Percentiles rank a stretch among this genome's conserved stretches.
These are phyloP conservation scores for Eimeria nieschulzi DNA, from an alignment of 169 alveolate genomes.

Conservation along the genomic window DNA sequence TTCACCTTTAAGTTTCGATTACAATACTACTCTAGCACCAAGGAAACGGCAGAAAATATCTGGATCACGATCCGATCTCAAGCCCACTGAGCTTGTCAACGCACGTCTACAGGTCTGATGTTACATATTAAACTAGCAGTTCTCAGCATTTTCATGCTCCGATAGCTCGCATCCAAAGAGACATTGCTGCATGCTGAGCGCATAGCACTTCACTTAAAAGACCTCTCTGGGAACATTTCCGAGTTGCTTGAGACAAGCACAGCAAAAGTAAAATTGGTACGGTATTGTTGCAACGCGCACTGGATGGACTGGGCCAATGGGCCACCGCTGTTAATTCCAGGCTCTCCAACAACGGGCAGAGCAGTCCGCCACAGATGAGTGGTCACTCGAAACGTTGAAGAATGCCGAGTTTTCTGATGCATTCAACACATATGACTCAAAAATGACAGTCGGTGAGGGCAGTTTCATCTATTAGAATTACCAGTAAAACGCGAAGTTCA, in stretches of 20 bases:
- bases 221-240: background rate
- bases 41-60: background rate
- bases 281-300: background rate
- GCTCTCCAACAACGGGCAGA: constrained; percentile 42
- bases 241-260: background rate
- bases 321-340: constrained; percentile 10
- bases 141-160: too few species aligned
- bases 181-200: background rate
- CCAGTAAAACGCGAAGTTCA: background rate
- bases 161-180: background rate
- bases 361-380: constrained; percentile 66
- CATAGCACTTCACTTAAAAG: background rate
- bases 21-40: too few species aligned
- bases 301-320: background rate
- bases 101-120: background rate
- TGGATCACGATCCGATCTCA: background rate
- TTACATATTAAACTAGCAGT: too few species aligned
- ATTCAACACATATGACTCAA: constrained; percentile 29
- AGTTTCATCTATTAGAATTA: too few species aligned
- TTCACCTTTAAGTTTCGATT: background rate
- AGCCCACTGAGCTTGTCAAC: background rate
- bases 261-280: background rate
- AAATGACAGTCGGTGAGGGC: constrained; percentile 49
- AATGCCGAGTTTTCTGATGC: constrained; percentile 34
- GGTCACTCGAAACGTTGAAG: constrained; percentile 30